A percentile compares a stretch with the other conserved stretches of the same genome.
These are phyloP conservation scores for Ophiocytium majus DNA, from an alignment of 352 stramenopile genomes.

Conservation along the genomic window DNA sequence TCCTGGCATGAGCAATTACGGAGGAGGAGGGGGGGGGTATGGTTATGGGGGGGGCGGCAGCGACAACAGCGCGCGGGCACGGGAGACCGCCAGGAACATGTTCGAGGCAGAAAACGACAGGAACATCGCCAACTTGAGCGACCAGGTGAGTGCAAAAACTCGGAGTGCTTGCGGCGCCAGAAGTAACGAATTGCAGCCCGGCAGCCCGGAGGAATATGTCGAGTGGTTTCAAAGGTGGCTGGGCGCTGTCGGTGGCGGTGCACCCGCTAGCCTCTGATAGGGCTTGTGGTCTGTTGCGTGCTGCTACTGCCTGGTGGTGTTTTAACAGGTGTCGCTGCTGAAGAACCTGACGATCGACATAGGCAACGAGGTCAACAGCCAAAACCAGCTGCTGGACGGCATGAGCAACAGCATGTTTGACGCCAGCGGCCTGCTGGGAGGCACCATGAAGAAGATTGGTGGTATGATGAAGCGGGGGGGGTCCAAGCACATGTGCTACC, in stretches of 20 bases:
- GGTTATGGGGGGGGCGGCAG: slow-evolving; percentile 2
- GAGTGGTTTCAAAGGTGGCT: too few species aligned
- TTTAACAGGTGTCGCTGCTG: slow-evolving; percentile 45
- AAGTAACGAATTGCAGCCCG: too few species aligned
- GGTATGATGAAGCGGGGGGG: slow-evolving; percentile 52
- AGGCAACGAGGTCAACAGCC: slow-evolving; percentile 51
- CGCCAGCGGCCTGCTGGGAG: slow-evolving; percentile 48
- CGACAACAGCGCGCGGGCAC: slow-evolving; percentile 39
- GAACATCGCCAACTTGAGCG: slow-evolving; percentile 52
- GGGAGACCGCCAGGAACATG: slow-evolving; percentile 52
- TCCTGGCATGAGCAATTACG: neutral
- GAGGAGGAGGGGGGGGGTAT: slow-evolving; percentile 22
- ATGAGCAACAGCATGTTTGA: slow-evolving; percentile 56
- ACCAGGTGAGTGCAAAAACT: slow-evolving; percentile 50
- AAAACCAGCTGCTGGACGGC: slow-evolving; percentile 52
- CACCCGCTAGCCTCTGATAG: too few species aligned
- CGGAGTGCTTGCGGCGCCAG: too few species aligned
- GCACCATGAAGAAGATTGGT: slow-evolving; percentile 51
- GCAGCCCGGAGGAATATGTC: too few species aligned
- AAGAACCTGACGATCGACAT: slow-evolving; percentile 56
- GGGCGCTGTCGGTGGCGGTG: too few species aligned
- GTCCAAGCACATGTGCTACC: slow-evolving; percentile 55
- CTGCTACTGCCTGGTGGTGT: slow-evolving; percentile 10
- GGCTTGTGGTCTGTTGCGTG: neutral
- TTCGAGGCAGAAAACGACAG: slow-evolving; percentile 55